Base-by-base conservation (phyloP, 495 filamentous ascomycete species). In the Hyaloscypha finlandica region DNA sequence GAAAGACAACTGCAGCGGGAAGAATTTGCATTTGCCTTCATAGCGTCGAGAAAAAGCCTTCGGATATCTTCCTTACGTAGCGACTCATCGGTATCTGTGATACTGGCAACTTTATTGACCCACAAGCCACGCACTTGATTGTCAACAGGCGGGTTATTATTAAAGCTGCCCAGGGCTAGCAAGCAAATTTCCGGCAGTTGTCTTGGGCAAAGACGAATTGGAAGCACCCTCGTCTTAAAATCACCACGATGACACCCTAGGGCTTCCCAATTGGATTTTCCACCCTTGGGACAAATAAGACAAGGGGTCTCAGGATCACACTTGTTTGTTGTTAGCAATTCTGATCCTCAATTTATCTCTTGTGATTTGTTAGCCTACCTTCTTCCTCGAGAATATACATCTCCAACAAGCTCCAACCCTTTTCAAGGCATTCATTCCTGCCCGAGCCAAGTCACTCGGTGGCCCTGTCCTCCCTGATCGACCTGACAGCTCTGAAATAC, bases 341-440 rank as follows among this genome's bases (percentile, higher is more conserved):
- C 2, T 29, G 5, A n/a, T 51, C 2, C 19, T n/a, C 29, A 4
- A 2, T 35, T 11, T 12, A 37, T 4, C 33, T 5, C 4, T 37
- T 4, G 33, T 5, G 4, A 37, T 20, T 2, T 3, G 22, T 35
- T 52, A 19, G 53, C 61, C 54, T 31, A 63, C 61, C 8, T 8
- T 33, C 25, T 63, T 63, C 19, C 61, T 31, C 42, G 54, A 32
- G 31, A 63, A 52, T 22, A 53, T 63, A 29, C 61, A 63, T 25
- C 61, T 53, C 61, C 61, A 63, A 35, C 61, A 63, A 29, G 61
- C 61, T 35, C 45, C 42, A 14, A 35, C 48, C 14, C 19, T 32
- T 6, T 29, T 63, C 6, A 63, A 39, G 4, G 48, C 48, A 5
- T 54, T 63, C 61, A 55, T 55, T 31, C 20, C 45, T 2, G 61